phyloP scores from a whole-genome alignment of 768 basidiomycete genomes.

The Russula foetens region DNA sequence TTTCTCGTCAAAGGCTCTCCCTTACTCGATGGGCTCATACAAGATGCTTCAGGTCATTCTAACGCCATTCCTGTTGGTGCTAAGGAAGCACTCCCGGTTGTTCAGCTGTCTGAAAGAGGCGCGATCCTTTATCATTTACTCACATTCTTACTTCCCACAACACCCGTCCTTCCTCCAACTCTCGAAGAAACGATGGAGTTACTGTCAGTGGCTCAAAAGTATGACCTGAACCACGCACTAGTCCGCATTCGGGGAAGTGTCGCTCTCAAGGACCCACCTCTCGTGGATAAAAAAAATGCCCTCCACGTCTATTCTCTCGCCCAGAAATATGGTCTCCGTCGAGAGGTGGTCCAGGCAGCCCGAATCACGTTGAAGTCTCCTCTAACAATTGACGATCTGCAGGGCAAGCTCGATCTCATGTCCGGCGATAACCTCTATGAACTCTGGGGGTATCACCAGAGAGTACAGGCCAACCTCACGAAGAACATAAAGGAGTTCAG shows the following conservation, averaged over 20 bases:
- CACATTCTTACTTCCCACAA: not conserved
- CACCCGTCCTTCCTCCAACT: not conserved
- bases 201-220: constrained; percentile 1
- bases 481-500: not conserved
- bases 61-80: no score
- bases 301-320: not conserved
- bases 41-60: not conserved
- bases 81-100: not conserved
- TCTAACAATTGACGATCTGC: not conserved
- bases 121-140: not conserved
- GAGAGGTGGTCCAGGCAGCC: not conserved
- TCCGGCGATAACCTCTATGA: not conserved
- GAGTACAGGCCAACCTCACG: not conserved
- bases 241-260: not conserved
- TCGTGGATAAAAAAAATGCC: not conserved
- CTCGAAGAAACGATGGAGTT: not conserved
- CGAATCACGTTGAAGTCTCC: not conserved
- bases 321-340: constrained; percentile 1
- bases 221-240: not conserved
- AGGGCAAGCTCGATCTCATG: not conserved
- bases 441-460: constrained; percentile 2
- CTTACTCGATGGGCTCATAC: not conserved
- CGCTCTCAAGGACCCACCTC: not conserved
- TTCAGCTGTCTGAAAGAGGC: not conserved
- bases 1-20: not conserved